Conservation (phyloP, 208 protist species). For the Acanthamoeba castellanii region DNA sequence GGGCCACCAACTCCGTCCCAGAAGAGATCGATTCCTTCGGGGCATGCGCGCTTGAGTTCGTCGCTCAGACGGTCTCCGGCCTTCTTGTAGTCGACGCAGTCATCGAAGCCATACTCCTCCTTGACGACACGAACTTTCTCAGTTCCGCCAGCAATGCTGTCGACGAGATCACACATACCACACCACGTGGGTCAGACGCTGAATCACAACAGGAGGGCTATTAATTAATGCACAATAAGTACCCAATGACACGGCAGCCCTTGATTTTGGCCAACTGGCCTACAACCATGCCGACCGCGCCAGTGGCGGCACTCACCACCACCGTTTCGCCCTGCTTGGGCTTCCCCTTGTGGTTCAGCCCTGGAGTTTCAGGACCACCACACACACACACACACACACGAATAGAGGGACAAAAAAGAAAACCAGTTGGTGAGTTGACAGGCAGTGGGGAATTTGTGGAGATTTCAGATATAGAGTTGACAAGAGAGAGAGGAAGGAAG, state of each 20-base stretch:
- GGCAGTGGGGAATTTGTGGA: too few relatives aligned
- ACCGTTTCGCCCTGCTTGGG: conserved; percentile 84
- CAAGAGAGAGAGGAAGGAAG: neutral
- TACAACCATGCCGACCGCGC: conserved; percentile 78
- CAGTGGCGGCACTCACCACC: conserved; percentile 80
- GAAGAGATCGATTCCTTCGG: conserved; percentile 86
- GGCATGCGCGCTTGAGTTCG: conserved; percentile 67
- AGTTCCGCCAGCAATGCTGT: conserved; percentile 69
- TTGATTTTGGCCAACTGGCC: conserved; percentile 74
- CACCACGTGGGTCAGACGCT: too few relatives aligned
- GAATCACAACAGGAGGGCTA: too few relatives aligned
- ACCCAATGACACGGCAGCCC: conserved; percentile 75
- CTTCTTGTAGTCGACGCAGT: conserved; percentile 84
- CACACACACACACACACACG: too few relatives aligned
- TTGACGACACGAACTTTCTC: conserved; percentile 79
- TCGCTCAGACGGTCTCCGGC: conserved; percentile 6
- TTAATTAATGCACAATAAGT: neutral
- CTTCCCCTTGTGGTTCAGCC: conserved; percentile 65
- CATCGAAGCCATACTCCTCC: conserved; percentile 79
- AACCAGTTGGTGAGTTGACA: too few relatives aligned
- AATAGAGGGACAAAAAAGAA: too few relatives aligned
- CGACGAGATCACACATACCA: too few relatives aligned
- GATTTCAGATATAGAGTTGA: neutral
- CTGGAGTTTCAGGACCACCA: neutral
- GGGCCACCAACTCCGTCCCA: conserved; percentile 88